These are phyloP conservation scores for Phytophthora sp. DNA, from an alignment of 352 stramenopile species.

Conservation along the genomic window DNA sequence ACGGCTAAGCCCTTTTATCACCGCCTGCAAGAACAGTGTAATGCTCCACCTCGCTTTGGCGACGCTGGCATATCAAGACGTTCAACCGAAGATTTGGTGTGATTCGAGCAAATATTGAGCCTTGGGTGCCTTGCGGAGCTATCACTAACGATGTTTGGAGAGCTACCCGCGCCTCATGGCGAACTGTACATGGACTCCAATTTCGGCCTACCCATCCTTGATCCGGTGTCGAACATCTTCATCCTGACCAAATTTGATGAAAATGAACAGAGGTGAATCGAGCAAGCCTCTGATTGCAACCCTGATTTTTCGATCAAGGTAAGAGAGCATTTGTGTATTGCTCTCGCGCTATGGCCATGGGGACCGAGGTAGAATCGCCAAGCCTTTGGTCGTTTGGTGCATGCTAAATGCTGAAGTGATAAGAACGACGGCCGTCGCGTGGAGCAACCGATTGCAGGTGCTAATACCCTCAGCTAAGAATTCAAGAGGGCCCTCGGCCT, in stretches of 20 bases:
- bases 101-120: constrained; percentile 12
- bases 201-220: constrained; percentile 2
- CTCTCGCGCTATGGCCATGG: constrained; percentile 25
- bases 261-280: too few relatives aligned
- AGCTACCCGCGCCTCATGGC: neutral
- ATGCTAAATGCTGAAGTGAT: constrained; percentile 37
- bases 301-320: constrained; percentile 42
- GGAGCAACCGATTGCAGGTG: constrained; percentile 25
- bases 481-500: constrained; percentile 41
- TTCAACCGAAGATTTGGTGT: neutral
- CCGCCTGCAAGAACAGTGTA: constrained; percentile 10
- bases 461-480: constrained; percentile 33
- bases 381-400: neutral
- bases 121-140: constrained; percentile 15
- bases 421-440: constrained; percentile 29
- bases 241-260: too few relatives aligned
- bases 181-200: constrained; percentile 28
- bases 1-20: constrained; percentile 33
- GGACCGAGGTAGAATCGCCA: constrained; percentile 11
- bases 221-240: too few relatives aligned
- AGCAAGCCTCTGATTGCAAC: too few relatives aligned
- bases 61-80: neutral
- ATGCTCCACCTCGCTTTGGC: neutral
- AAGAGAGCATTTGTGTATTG: constrained; percentile 36
- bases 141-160: constrained; percentile 11